Conservation (phyloP, 345 rosid genomes). For the Brassica carinata region DNA sequence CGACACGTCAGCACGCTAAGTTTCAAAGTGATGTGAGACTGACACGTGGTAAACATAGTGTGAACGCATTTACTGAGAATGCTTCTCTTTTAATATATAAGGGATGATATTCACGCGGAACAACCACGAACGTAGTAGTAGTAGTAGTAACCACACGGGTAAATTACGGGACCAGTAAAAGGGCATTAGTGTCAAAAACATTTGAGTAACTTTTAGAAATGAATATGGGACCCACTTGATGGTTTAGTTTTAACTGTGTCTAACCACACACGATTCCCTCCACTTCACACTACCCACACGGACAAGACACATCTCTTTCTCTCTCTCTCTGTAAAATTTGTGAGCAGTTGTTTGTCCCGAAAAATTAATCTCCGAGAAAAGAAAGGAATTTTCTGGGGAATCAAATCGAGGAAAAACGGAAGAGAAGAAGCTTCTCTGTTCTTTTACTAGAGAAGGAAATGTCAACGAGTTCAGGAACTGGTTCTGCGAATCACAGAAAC, state of each 20-base stretch:
- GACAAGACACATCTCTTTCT: slow-evolving; percentile 15
- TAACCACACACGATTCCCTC: slow-evolving; percentile 39
- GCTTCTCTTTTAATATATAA: no score
- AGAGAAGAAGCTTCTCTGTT: slow-evolving; percentile 26
- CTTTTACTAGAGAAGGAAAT: slow-evolving; percentile 25
- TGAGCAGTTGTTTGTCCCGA: slow-evolving; percentile 24
- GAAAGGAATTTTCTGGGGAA: slow-evolving; percentile 29
- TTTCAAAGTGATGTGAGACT: no score
- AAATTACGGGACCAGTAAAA: slow-evolving; percentile 19
- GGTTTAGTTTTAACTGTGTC: slow-evolving; percentile 36
- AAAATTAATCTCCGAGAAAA: slow-evolving; percentile 15
- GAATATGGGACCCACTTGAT: slow-evolving; percentile 3
- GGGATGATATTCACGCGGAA: slow-evolving; percentile 31
- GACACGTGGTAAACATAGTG: no score
- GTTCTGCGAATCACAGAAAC: slow-evolving; percentile 46
- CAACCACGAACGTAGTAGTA: slow-evolving; percentile 12
- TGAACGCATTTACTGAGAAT: no score
- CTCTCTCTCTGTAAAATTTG: slow-evolving; percentile 5
- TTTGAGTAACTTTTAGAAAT: not conserved
- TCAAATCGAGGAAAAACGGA: slow-evolving; percentile 10
- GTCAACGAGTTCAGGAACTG: slow-evolving; percentile 41
- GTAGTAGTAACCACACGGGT: not conserved
- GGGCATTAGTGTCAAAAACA: slow-evolving; percentile 24
- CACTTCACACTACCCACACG: slow-evolving; percentile 31
- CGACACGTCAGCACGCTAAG: no score